Conservation (phyloP, 2,329 filamentous ascomycete genomes). For the Xylariaceae sp. region DNA sequence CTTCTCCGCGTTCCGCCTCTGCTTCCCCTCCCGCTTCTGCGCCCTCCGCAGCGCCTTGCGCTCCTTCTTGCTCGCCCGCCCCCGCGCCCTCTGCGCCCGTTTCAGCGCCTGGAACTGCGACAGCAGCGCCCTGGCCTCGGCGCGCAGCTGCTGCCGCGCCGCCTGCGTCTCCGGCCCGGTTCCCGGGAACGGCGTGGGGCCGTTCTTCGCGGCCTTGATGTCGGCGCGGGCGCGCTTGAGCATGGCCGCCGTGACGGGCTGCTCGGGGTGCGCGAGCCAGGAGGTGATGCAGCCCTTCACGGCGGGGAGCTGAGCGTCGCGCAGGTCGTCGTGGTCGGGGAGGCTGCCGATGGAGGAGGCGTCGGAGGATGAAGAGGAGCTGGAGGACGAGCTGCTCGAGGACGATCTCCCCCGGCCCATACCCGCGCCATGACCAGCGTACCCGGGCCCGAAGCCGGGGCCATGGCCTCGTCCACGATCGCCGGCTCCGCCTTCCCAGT, state of each 20-base stretch:
- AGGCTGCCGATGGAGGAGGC: conserved; percentile 47
- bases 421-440: conserved; percentile 5
- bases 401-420: too few species aligned
- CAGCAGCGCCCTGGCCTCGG: conserved; percentile 34
- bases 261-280: conserved; percentile 48
- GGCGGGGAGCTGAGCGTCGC: conserved; percentile 43
- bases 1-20: conserved; percentile 5
- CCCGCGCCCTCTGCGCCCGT: conserved; percentile 27
- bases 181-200: not conserved
- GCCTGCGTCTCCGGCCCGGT: not conserved
- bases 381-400: conserved; percentile 18
- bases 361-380: conserved; percentile 33
- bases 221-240: conserved; percentile 38
- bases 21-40: conserved; percentile 23
- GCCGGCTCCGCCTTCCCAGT: conserved; percentile 3
- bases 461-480: conserved; percentile 5
- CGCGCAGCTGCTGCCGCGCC: conserved; percentile 2
- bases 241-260: conserved; percentile 42
- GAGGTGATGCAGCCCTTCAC: conserved; percentile 39
- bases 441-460: not conserved
- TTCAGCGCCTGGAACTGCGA: conserved; percentile 42
- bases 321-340: conserved; percentile 48
- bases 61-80: conserved; percentile 26
- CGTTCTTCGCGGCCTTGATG: conserved; percentile 36
- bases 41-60: conserved; percentile 29